Conservation (phyloP, 139 green algal species). For the Tetradesmus lagerheimii region DNA sequence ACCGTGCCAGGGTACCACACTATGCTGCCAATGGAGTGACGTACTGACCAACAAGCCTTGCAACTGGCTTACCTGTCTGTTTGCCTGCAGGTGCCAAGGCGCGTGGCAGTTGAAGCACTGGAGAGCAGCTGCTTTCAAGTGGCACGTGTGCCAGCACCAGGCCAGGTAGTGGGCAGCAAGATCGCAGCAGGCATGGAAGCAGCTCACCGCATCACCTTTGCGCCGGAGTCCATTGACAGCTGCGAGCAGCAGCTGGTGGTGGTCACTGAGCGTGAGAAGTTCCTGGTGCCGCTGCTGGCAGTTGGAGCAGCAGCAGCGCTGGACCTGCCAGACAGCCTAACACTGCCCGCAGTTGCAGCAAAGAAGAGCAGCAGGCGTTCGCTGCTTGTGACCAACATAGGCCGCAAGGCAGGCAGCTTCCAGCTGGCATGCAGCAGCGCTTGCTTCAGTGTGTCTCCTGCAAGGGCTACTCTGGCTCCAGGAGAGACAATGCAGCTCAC, state of each 20-base stretch:
- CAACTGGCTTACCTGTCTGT: too few species aligned
- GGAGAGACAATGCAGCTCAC: slow-evolving; percentile 74
- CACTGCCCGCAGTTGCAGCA: slow-evolving; percentile 60
- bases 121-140: slow-evolving; percentile 73
- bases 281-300: slow-evolving; percentile 76
- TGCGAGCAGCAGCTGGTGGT: slow-evolving; percentile 77
- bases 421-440: slow-evolving; percentile 47
- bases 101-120: slow-evolving; percentile 69
- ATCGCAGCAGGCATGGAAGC: slow-evolving; percentile 87
- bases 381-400: slow-evolving; percentile 81
- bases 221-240: slow-evolving; percentile 60
- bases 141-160: slow-evolving; percentile 23
- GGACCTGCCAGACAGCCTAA: slow-evolving; percentile 78
- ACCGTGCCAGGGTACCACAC: not conserved
- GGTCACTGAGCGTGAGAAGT: slow-evolving; percentile 87
- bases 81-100: slow-evolving; percentile 69
- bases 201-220: slow-evolving; percentile 73
- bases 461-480: slow-evolving; percentile 62
- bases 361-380: slow-evolving; percentile 58
- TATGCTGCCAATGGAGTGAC: not conserved
- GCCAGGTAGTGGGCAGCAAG: slow-evolving; percentile 65
- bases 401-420: slow-evolving; percentile 70
- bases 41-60: not conserved
- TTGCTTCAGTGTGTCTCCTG: slow-evolving; percentile 72
- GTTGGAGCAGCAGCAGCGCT: slow-evolving; percentile 66